Percentiles rank a stretch among this genome's conserved stretches.
These are phyloP conservation scores for Phytophthora pini DNA, from an alignment of 352 stramenopile genomes.

Conservation along the genomic window DNA sequence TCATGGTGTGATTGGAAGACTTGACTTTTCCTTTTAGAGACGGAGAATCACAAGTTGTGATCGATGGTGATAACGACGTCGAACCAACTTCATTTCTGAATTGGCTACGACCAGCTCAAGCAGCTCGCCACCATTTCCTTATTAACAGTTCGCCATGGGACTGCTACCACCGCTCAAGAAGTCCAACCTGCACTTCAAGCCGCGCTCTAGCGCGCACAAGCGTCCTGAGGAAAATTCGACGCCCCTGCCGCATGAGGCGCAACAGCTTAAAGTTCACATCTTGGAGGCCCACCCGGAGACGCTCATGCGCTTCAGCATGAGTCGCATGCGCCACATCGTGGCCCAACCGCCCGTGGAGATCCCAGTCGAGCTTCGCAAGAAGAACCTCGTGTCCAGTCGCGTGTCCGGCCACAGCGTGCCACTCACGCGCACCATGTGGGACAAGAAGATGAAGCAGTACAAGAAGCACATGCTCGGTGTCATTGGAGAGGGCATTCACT, in stretches of 20 bases:
- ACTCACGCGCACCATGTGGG: conserved; percentile 68
- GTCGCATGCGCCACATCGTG: conserved; percentile 63
- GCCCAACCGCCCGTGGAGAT: conserved; percentile 59
- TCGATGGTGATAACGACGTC: conserved; percentile 7
- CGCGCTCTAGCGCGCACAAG: conserved; percentile 13
- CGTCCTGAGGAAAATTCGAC: conserved; percentile 9
- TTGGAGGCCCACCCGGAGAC: conserved; percentile 51
- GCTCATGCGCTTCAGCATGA: conserved; percentile 68
- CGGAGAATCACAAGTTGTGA: conserved; percentile 10
- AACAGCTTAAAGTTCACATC: conserved; percentile 69
- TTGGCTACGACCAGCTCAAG: conserved; percentile 22
- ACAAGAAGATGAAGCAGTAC: conserved; percentile 57
- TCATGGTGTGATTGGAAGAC: conserved; percentile 8
- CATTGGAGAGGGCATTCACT: conserved; percentile 52
- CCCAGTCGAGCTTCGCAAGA: conserved; percentile 47
- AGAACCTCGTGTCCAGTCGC: conserved; percentile 40
- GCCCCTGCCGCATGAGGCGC: conserved; percentile 45
- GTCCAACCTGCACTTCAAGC: conserved; percentile 30
- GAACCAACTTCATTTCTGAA: conserved; percentile 19
- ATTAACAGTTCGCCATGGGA: conserved; percentile 14
- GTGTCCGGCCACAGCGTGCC: conserved; percentile 67
- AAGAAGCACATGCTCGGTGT: conserved; percentile 49
- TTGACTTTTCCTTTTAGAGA: conserved; percentile 7
- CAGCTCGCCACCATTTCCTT: not conserved
- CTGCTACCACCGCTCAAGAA: conserved; percentile 35